phyloP scores from a whole-genome alignment of 306 rosid genomes.

The Dalbergia oliveri region DNA sequence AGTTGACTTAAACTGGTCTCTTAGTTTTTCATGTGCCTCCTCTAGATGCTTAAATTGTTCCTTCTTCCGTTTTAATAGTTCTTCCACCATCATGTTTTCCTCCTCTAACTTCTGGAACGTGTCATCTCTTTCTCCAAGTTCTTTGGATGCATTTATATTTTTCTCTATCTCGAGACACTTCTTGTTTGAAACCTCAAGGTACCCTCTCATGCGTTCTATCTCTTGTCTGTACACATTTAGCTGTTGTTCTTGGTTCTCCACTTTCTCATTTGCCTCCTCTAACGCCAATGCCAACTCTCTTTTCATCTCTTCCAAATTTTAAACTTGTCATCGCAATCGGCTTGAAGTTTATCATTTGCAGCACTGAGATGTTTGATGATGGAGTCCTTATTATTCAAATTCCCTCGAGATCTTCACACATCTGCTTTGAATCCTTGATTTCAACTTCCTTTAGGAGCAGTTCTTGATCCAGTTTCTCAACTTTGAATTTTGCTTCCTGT shows the following conservation, averaged over 20 bases:
- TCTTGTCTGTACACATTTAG: slow-evolving; percentile 53
- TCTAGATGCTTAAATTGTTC: slow-evolving; percentile 71
- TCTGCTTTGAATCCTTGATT: slow-evolving; percentile 43
- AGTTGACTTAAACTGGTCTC: slow-evolving; percentile 55
- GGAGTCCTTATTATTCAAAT: slow-evolving; percentile 57
- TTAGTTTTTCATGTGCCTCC: slow-evolving; percentile 63
- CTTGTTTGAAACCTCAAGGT: slow-evolving; percentile 48
- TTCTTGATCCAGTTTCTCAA: slow-evolving; percentile 67
- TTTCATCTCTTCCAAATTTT: slow-evolving; percentile 56
- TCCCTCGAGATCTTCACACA: slow-evolving; percentile 51
- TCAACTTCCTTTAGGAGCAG: slow-evolving; percentile 60
- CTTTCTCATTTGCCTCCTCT: slow-evolving; percentile 63
- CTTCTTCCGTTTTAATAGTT: slow-evolving; percentile 72
- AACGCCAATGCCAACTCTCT: slow-evolving; percentile 50
- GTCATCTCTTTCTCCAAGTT: slow-evolving; percentile 53
- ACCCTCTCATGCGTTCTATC: slow-evolving; percentile 58
- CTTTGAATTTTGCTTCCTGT: slow-evolving; percentile 60
- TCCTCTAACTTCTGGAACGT: slow-evolving; percentile 50
- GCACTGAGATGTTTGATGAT: slow-evolving; percentile 56
- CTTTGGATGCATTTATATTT: slow-evolving; percentile 45
- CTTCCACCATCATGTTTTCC: slow-evolving; percentile 55
- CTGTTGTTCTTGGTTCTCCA: slow-evolving; percentile 54
- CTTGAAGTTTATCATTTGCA: slow-evolving; percentile 63
- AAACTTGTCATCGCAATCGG: slow-evolving; percentile 53
- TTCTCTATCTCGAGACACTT: slow-evolving; percentile 56